Conservation (phyloP, 225 moss, liverwort and hornwort genomes). For the Takakia lepidozioides region DNA sequence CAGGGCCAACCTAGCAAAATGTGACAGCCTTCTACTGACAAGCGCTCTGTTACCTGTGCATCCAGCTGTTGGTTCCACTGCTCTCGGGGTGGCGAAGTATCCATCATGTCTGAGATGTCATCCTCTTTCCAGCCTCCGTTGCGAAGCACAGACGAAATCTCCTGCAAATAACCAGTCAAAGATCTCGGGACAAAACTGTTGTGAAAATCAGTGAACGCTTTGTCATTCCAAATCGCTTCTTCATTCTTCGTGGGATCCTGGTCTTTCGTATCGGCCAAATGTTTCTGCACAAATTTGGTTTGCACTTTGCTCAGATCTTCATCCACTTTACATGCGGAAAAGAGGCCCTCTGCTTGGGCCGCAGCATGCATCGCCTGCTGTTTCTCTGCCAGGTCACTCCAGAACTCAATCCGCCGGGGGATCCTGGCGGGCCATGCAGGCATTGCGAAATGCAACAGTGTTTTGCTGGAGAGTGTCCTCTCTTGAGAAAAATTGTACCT, state of each 20-base stretch:
- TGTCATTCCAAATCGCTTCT: no score
- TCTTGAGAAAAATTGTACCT: conserved; percentile 67
- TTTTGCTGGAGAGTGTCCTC: conserved; percentile 50
- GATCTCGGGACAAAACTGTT: conserved; percentile 65
- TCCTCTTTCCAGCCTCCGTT: conserved; percentile 86
- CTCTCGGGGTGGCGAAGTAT: conserved; percentile 28
- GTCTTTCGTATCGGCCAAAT: conserved; percentile 31
- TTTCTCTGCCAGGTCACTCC: conserved; percentile 82
- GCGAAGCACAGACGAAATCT: conserved; percentile 62
- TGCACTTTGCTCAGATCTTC: conserved; percentile 35
- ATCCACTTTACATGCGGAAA: conserved; percentile 52
- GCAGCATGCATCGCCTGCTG: conserved; percentile 29
- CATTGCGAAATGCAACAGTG: conserved; percentile 51
- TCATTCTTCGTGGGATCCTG: conserved; percentile 20
- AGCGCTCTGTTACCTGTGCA: conserved; percentile 27
- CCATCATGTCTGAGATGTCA: conserved; percentile 86
- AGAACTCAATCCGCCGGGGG: conserved; percentile 89
- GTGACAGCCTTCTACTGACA: conserved; percentile 10
- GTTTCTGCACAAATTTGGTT: conserved; percentile 10
- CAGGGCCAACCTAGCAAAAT: background rate
- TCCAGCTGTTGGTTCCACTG: conserved; percentile 36
- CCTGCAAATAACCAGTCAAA: conserved; percentile 71
- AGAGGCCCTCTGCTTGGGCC: conserved; percentile 25
- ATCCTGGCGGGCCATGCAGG: conserved; percentile 80
- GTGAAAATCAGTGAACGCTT: no score